These are phyloP conservation scores for Mrakia gelida DNA, from an alignment of 768 basidiomycete genomes.

Conservation along the genomic window DNA sequence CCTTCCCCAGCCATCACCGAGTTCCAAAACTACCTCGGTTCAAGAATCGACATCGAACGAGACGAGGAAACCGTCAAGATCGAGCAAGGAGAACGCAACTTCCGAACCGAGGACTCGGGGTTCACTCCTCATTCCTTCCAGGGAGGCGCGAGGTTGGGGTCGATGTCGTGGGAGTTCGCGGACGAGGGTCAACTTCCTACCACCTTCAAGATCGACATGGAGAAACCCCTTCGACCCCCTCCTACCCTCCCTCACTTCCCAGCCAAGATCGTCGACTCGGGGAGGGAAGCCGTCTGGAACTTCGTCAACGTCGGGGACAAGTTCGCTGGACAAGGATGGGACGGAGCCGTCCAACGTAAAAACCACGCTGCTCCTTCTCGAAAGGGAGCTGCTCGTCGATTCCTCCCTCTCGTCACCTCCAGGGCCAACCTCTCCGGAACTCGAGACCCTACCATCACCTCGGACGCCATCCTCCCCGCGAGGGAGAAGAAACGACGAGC, in stretches of 20 bases:
- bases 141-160: not conserved
- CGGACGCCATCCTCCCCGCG: not conserved
- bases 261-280: not conserved
- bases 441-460: not conserved
- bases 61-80: slow-evolving; percentile 23
- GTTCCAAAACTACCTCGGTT: slow-evolving; percentile 22
- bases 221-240: slow-evolving; percentile 27
- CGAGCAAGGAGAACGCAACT: slow-evolving; percentile 21
- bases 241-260: slow-evolving; percentile 21
- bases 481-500: not conserved
- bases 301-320: slow-evolving; percentile 32
- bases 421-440: not conserved
- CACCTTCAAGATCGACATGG: slow-evolving; percentile 26
- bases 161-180: slow-evolving; percentile 28
- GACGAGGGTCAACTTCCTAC: slow-evolving; percentile 19
- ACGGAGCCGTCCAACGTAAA: not conserved
- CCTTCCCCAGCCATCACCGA: slow-evolving; percentile 7
- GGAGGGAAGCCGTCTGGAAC: slow-evolving; percentile 19
- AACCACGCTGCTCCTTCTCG: not conserved
- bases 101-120: slow-evolving; percentile 17
- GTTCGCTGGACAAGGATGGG: slow-evolving; percentile 29
- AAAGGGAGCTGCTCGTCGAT: slow-evolving; percentile 8
- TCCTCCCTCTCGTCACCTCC: slow-evolving; percentile 12
- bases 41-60: slow-evolving; percentile 31
- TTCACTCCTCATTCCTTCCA: not conserved